A percentile compares a stretch with the other conserved stretches of the same genome.
phyloP scores from a whole-genome alignment of 2,329 filamentous ascomycete species.

The Tolypocladium cylindrosporum region DNA sequence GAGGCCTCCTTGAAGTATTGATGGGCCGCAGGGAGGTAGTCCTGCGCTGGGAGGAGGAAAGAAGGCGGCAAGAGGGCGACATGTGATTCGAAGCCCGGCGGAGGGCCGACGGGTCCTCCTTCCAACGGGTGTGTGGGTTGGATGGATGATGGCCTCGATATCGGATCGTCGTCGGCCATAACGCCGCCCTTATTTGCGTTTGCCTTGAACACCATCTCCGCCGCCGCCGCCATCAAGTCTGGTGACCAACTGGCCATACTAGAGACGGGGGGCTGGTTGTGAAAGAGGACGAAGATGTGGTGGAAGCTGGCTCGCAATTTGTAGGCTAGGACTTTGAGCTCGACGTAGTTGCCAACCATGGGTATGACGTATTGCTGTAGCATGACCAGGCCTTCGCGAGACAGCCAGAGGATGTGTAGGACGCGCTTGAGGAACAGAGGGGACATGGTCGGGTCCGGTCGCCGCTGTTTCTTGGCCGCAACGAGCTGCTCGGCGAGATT shows the following conservation, averaged over 20 bases:
- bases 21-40: constrained; percentile 78
- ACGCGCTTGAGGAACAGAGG: constrained; percentile 77
- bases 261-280: constrained; percentile 76
- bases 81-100: constrained; percentile 41
- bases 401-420: constrained; percentile 86
- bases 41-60: constrained; percentile 67
- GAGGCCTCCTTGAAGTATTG: constrained; percentile 73
- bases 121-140: constrained; percentile 41
- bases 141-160: constrained; percentile 32
- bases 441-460: constrained; percentile 67
- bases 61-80: constrained; percentile 41
- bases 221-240: constrained; percentile 27
- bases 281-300: constrained; percentile 93
- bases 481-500: constrained; percentile 78
- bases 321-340: constrained; percentile 80
- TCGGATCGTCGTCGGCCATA: constrained; percentile 30
- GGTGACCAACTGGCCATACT: constrained; percentile 44
- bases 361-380: constrained; percentile 82
- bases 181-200: constrained; percentile 39
- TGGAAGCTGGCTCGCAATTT: constrained; percentile 93
- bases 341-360: constrained; percentile 66
- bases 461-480: constrained; percentile 71
- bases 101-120: constrained; percentile 47
- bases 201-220: constrained; percentile 20
- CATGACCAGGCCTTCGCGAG: constrained; percentile 80